Base-by-base conservation (phyloP, 768 basidiomycete genomes). In the Suillus decipiens region DNA sequence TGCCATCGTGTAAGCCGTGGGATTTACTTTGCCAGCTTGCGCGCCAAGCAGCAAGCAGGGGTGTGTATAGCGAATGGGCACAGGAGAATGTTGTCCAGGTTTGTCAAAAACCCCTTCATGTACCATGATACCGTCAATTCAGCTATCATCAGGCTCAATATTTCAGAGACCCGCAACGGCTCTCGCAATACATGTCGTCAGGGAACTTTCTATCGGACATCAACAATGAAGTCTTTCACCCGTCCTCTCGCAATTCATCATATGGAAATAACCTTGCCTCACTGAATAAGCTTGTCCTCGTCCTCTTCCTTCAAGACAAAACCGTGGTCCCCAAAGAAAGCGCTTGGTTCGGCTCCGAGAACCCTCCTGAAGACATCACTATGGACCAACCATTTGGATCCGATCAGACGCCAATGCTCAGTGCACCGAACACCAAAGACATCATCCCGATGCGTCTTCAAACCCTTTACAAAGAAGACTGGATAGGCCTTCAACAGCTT, bases 251-350 rank as follows among this genome's bases (percentile, higher is more conserved):
- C 47, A 92, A 93, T 68, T 64, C 63, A 39, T 86, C 87, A 1
- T 93, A 90, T 73, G 80, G 77, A 6, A 67, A 76, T 48, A 87
- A 90, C 68, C 75, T 95, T 39, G 79, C 82, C 3, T 82, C 85
- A 9, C 77, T 95, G 53, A 78, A 84, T 65, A 83, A 84, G 22
- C 82, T 95, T 45, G 81, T 95, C 33, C 86, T 95, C 42, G 83
- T 92, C 33, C 71, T 90, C 48, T 95, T 95, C 73, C 78, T 83
- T 1, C 74, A 86, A 62, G 93, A 95, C 72, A 80, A 81, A 72
- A 93, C 90, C 3, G 89, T 92, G 28, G 80, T 93, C 22, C 93
- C 93, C 0, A 92, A 92, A 73, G 92, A 94, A 75, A 91, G 85
- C 68, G 78, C 90, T 12, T 94, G 92, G 93, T 95, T 95, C 74